Percentiles rank a stretch among this genome's conserved stretches.
Conservation (phyloP, 192 early-diverging fungal species). For the Coemansia sp. region DNA sequence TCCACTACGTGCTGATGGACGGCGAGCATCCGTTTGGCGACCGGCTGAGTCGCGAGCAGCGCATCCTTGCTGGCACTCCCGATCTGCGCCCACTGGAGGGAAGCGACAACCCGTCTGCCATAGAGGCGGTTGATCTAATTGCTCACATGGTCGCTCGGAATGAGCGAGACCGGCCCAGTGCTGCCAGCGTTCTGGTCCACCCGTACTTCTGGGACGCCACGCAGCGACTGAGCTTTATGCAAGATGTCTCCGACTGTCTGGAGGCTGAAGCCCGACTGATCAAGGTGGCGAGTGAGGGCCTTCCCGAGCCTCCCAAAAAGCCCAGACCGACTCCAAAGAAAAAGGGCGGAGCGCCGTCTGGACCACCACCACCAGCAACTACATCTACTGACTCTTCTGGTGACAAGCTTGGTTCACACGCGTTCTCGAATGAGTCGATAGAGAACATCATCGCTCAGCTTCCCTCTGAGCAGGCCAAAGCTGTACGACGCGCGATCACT, state of each 20-base stretch:
- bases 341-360: constrained; percentile 16
- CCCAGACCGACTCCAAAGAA: constrained; percentile 34
- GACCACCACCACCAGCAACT: background rate
- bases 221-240: constrained; percentile 85
- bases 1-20: constrained; percentile 86
- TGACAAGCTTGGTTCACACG: constrained; percentile 28
- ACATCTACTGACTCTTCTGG: background rate
- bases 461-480: constrained; percentile 41
- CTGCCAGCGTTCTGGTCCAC: constrained; percentile 78
- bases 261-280: constrained; percentile 76
- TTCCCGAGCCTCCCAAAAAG: constrained; percentile 35
- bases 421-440: constrained; percentile 39
- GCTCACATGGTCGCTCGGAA: constrained; percentile 83
- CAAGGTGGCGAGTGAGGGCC: constrained; percentile 48
- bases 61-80: constrained; percentile 80
- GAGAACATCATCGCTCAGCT: constrained; percentile 48
- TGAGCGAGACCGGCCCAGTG: constrained; percentile 77
- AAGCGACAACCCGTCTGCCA: constrained; percentile 64
- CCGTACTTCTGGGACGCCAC: constrained; percentile 95
- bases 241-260: constrained; percentile 94
- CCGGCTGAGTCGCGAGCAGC: constrained; percentile 83
- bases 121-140: constrained; percentile 90
- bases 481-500: constrained; percentile 47
- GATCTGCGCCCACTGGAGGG: constrained; percentile 74
- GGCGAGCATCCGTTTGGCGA: constrained; percentile 98